Base-by-base conservation (phyloP, 1,139 yeast species). In the Suhomyces coccinellae region DNA sequence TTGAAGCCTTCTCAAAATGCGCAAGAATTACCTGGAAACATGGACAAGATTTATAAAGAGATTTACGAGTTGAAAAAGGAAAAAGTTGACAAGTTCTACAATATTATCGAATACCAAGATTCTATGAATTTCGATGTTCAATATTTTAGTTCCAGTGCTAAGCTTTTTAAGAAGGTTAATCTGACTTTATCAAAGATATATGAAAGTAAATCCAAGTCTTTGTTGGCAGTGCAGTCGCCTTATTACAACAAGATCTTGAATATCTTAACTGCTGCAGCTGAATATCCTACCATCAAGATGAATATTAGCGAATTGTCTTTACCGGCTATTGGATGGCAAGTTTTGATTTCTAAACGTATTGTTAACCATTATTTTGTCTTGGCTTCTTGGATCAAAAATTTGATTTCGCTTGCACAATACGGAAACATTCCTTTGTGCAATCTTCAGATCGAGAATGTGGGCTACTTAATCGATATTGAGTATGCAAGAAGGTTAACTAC, bases 311-410 rank as follows among this genome's bases (percentile, higher is more conserved):
- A 80, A 56, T 59, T 78, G 36, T 63, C 80, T 1, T 66, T 89
- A 26, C 93, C 96, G 6, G 85, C 95, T 3, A 67, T 93, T 43
- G 90, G 95, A 8, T 93, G 99, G 98, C 96, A 90, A 59, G 64
- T 79, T 1, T 71, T 81, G 22, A 74, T 88, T n/a, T 71, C 84
- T 37, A 85, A 83, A 53, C 73, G 90, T 48, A 69, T 88, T 3
- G 73, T 85, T 37, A 83, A 82, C 54, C 91, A 87, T 52, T 84
- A 82, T 59, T 73, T 93, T 44, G 82, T 87, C 0, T 69, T 90
- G 38, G 87, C 95, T 0, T 73, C 85, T 1, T 86, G 96, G 89
- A 62, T 91, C 24, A 72, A 76, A 30, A 85, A 86, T 55, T 70
- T 90, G 63, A 75, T 83, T 32, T 69, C 80, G 0, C 65, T 89